Evolutionary conservation across 2,329 filamentous ascomycete species (phyloP).

Genomic region (Exserohilum rostratum): DNA sequence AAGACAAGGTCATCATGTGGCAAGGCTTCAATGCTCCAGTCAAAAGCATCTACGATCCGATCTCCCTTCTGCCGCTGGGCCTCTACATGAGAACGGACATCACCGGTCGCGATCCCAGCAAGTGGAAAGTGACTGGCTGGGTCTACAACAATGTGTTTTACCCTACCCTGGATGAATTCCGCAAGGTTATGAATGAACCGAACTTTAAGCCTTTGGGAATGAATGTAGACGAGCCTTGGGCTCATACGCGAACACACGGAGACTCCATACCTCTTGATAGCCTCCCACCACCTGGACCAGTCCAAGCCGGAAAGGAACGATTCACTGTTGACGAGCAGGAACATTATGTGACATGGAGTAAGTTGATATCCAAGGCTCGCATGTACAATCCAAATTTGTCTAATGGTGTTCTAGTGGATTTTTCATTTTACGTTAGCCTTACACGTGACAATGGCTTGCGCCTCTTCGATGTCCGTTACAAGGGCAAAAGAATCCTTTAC

Average conservation of each 20-base stretch:
- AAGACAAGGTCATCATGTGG: constrained; percentile 1
- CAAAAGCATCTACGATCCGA: not conserved
- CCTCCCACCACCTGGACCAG: not conserved
- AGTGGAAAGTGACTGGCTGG: not conserved
- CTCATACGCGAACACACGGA: not conserved
- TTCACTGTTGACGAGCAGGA: not conserved
- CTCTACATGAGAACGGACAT: constrained; percentile 1
- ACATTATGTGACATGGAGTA: not conserved
- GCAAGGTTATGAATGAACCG: not conserved
- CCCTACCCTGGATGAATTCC: not conserved
- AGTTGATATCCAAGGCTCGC: not conserved
- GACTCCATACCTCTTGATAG: not conserved
- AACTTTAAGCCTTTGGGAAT: not conserved
- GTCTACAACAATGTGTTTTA: constrained; percentile 1
- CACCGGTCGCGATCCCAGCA: not conserved
- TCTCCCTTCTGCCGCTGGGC: not conserved
- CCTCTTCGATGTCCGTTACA: constrained; percentile 1
- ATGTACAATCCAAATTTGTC: not conserved
- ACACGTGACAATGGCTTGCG: not conserved
- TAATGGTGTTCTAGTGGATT: not conserved
- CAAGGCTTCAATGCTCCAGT: not conserved
- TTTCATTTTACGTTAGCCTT: not conserved
- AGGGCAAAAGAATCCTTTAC: not conserved
- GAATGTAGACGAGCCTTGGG: not conserved
- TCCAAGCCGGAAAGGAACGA: not conserved